A percentile compares a stretch with the other conserved stretches of the same genome.
phyloP scores from a whole-genome alignment of 2,329 filamentous ascomycete genomes.

The Botrytis medusae region DNA sequence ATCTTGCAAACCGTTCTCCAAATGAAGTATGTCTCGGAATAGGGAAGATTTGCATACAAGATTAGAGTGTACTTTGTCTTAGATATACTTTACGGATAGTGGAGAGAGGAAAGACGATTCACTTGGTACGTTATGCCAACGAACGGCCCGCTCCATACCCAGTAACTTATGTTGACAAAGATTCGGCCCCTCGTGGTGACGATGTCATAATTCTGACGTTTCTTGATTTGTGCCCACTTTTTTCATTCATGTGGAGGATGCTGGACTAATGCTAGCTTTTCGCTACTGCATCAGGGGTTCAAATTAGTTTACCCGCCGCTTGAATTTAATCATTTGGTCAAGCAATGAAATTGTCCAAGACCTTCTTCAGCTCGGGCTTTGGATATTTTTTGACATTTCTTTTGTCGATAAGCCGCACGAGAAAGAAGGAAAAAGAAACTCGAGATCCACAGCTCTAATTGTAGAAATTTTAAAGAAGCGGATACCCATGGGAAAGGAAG shows the following conservation, averaged over 20 bases:
- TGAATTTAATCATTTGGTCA: neutral
- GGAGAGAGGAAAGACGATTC: neutral
- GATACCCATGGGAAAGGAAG: neutral
- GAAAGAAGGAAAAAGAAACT: neutral
- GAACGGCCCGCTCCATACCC: conserved; percentile 10
- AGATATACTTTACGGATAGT: neutral
- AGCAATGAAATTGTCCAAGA: neutral
- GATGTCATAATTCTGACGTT: conserved; percentile 16
- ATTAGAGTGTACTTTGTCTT: neutral
- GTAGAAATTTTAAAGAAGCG: conserved; percentile 10
- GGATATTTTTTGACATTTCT: neutral
- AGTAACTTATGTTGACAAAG: neutral
- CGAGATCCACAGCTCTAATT: conserved; percentile 4
- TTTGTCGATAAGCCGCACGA: neutral
- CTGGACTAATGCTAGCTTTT: neutral
- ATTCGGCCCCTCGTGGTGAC: conserved; percentile 10
- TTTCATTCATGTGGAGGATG: conserved; percentile 7
- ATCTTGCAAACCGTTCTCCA: neutral
- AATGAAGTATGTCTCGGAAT: neutral
- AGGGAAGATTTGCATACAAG: conserved; percentile 3
- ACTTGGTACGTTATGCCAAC: neutral
- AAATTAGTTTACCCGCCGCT: conserved; percentile 4
- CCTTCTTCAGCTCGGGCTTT: neutral
- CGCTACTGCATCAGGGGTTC: conserved; percentile 14
- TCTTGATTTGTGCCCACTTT: conserved; percentile 13